Evolutionary conservation across 2,329 filamentous ascomycete species (phyloP), one percentile per base, ranked within the genome.

Genomic region (Alternaria burnsii): DNA sequence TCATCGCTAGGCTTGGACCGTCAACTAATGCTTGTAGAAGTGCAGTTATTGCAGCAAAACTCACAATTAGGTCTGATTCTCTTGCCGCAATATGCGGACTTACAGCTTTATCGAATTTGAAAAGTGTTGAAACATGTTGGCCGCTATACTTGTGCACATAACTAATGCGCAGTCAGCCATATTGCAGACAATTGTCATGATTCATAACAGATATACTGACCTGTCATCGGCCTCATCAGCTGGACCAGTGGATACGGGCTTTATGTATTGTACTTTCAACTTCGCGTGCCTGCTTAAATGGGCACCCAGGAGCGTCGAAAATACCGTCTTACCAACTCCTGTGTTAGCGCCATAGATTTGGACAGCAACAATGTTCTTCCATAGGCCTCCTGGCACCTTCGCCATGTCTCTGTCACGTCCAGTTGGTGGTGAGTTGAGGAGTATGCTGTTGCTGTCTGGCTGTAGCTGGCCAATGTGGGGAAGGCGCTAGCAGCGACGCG

Each of bases 321-420:
- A 85, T 32, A 96, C 87, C 0, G 92, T 96, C 82, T 96, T 96
- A 65, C 92, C 92, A 26, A 95, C 91, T 66, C 91, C 88, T 0
- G 92, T 95, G 71, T 94, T 95, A 47, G 92, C 91, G 28, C 92
- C 92, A 71, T 91, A 96, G 38, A 96, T 82, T 77, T 95, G 92
- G 68, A 91, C 86, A 12, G 87, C 83, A 62, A 88, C 87, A 55
- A 94, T 82, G 9, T 86, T 86, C 61, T 89, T 87, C 87, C 89
- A 92, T 38, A 93, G 82, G 48, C 88, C 82, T 53, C 88, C 84
- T 48, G 87, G 83, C 52, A 88, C 78, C 26, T 85, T 71, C 76
- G 77, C 81, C 75, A 77, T 76, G 52, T 59, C 71, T 55, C 32
- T 46, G 32, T 48, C 6, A 16, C 16, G 24, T 40, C 58, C 46